Evolutionary conservation across 306 rosid genomes (phyloP).

Genomic region (Morella rubra): DNA sequence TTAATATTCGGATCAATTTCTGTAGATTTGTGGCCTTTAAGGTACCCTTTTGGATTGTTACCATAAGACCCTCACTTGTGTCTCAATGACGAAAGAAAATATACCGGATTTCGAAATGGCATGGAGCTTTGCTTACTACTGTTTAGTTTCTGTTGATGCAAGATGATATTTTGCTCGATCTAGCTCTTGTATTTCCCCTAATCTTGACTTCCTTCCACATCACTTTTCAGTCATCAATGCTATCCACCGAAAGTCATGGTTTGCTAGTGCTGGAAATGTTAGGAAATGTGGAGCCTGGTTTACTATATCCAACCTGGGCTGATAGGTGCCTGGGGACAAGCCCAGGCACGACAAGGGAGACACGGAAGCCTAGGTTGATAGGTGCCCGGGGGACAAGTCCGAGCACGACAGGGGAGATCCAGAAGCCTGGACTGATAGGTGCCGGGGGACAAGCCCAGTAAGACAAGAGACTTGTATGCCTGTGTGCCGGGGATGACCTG

Average conservation of each 20-base stretch:
- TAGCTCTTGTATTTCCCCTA: background rate
- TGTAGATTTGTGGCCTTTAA: background rate
- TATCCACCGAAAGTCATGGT: background rate
- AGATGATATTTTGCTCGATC: slow-evolving; percentile 1
- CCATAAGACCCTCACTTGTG: background rate
- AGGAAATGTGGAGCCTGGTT: no score
- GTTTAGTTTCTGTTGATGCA: no score
- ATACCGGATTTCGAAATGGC: background rate
- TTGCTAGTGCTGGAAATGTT: background rate
- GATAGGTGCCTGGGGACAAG: no score
- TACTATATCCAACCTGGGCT: no score
- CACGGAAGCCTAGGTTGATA: no score
- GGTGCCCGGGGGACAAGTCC: no score
- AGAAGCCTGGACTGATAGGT: no score
- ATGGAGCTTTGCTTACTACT: background rate
- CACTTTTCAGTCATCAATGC: background rate
- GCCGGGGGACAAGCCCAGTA: no score
- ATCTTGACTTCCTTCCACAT: background rate
- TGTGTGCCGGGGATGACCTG: no score
- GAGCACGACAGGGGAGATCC: no score
- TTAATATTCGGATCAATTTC: background rate
- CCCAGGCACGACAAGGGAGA: no score
- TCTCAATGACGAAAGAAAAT: background rate
- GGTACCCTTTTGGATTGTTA: background rate
- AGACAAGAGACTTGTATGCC: no score